Conservation (phyloP, 169 alveolate genomes). For the Cryptosporidium meleagridis region DNA sequence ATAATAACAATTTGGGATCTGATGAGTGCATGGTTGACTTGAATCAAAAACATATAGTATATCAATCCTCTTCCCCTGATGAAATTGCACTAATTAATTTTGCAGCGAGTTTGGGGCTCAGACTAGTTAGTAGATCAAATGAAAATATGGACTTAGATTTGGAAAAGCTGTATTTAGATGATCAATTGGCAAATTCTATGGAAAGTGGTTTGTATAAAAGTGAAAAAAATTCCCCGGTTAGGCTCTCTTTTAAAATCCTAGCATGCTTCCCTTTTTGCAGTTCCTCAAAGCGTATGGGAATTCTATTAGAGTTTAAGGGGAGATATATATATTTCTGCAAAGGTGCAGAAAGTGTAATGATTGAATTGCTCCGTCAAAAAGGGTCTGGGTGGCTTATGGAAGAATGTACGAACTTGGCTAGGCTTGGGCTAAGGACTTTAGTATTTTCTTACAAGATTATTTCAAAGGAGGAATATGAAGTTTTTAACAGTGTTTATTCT, state of each 20-base stretch:
- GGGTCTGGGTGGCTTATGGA: conserved; percentile 88
- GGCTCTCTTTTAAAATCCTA: conserved; percentile 86
- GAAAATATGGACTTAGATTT: conserved; percentile 83
- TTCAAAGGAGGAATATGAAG: conserved; percentile 87
- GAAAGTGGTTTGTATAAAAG: background rate
- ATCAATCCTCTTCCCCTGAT: conserved; percentile 98
- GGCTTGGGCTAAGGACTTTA: conserved; percentile 95
- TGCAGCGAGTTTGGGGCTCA: conserved; percentile 91
- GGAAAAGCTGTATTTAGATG: conserved; percentile 47
- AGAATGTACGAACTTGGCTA: conserved; percentile 92
- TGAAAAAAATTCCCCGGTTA: background rate
- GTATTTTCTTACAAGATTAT: conserved; percentile 92
- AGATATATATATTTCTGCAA: conserved; percentile 83
- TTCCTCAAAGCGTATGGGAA: conserved; percentile 98
- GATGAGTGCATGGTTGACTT: conserved; percentile 77
- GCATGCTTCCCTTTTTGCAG: conserved; percentile 96
- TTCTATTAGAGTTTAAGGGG: conserved; percentile 88
- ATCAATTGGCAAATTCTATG: background rate
- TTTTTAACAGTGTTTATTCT: conserved; percentile 77
- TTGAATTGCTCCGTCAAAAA: conserved; percentile 87
- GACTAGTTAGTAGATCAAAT: conserved; percentile 90
- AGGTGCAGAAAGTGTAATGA: conserved; percentile 95
- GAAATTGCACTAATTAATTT: conserved; percentile 97
- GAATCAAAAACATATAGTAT: conserved; percentile 81
- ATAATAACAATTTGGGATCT: conserved; percentile 15